Base-by-base conservation (phyloP, 2,329 filamentous ascomycete genomes). In the Exophiala lecanii-corni region DNA sequence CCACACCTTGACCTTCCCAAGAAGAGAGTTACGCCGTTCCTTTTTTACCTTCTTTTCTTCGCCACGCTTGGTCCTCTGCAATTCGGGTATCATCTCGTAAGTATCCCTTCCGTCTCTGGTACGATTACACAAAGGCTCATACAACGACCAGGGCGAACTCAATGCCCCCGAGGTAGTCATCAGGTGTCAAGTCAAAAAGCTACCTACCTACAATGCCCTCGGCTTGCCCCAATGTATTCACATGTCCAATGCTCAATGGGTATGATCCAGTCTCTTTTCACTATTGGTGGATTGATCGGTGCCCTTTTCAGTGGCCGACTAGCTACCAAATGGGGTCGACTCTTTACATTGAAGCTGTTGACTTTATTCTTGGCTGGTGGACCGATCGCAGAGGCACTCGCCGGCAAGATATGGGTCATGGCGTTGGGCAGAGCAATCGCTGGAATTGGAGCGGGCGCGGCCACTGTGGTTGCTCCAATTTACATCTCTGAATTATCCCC, bases 141-240 rank as follows among this genome's bases (percentile, higher is more conserved):
- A 26, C 23, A 6, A 26, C 23, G 5, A 74, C n/a, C 84, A 91
- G 89, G 86, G 89, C 56, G 92, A 97, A 65, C 78, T 98, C 49
- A 98, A 98, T 64, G 88, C 91, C 7, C 92, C 92, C 9, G 83
- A 96, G 74, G 82, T 89, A 71, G 86, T 92, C 59, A 84, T 97
- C 57, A 92, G 86, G 45, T 97, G 91, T 70, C 80, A 79, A 56
- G 80, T 78, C 53, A 73, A 76, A 53, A 71, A 76, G 49, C 60
- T 61, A 9, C 59, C 63, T 25, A 57, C 32, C 53, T 10, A 20
- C n/a, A 13, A 20, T 6, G 49, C 55, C 21, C 38, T 47, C 28
- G 42, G 42, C 43, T 39, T 52, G 30, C 42, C 59, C 80, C 81
- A 86, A 70, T 98, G 92, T 61, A 91, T 98, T 40, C 83, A 82